A percentile compares a stretch with the other conserved stretches of the same genome.
These are phyloP conservation scores for Bipolaris sorokiniana DNA, from an alignment of 2,329 filamentous ascomycete genomes.

Conservation along the genomic window DNA sequence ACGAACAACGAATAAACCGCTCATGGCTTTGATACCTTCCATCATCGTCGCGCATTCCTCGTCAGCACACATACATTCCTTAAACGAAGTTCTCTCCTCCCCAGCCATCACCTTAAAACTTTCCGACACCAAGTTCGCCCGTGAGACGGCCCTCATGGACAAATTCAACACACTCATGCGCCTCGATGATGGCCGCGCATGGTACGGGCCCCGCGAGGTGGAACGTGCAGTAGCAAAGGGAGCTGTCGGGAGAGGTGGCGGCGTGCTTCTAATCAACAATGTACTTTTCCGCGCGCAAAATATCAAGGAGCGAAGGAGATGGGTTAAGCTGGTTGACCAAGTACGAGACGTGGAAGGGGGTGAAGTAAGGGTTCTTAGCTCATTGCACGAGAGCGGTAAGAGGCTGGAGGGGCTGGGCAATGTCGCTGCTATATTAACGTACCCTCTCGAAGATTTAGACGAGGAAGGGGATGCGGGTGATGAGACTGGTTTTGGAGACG, in stretches of 20 bases:
- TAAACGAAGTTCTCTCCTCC: slow-evolving; percentile 85
- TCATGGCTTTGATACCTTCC: slow-evolving; percentile 67
- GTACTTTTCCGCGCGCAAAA: slow-evolving; percentile 84
- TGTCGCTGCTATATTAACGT: slow-evolving; percentile 89
- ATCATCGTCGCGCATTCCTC: slow-evolving; percentile 80
- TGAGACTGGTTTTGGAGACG: slow-evolving; percentile 21
- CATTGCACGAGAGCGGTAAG: slow-evolving; percentile 91
- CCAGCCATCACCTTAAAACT: slow-evolving; percentile 78
- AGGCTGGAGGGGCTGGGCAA: slow-evolving; percentile 82
- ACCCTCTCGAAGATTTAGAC: slow-evolving; percentile 81
- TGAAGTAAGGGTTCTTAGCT: slow-evolving; percentile 86
- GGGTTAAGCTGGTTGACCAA: slow-evolving; percentile 84
- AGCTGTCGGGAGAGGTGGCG: slow-evolving; percentile 85
- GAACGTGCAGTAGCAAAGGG: slow-evolving; percentile 83
- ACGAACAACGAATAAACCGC: slow-evolving; percentile 72
- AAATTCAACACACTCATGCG: slow-evolving; percentile 78
- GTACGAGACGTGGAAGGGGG: slow-evolving; percentile 83
- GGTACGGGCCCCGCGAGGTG: slow-evolving; percentile 86
- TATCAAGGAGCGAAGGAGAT: slow-evolving; percentile 75
- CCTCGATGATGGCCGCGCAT: slow-evolving; percentile 84
- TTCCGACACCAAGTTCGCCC: slow-evolving; percentile 84
- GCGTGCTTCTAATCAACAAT: slow-evolving; percentile 85
- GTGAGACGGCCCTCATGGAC: slow-evolving; percentile 84
- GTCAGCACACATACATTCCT: slow-evolving; percentile 82
- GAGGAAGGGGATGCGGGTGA: slow-evolving; percentile 64